Base-by-base conservation (phyloP, 2,329 filamentous ascomycete genomes). In the Fusarium oligoseptatum region DNA sequence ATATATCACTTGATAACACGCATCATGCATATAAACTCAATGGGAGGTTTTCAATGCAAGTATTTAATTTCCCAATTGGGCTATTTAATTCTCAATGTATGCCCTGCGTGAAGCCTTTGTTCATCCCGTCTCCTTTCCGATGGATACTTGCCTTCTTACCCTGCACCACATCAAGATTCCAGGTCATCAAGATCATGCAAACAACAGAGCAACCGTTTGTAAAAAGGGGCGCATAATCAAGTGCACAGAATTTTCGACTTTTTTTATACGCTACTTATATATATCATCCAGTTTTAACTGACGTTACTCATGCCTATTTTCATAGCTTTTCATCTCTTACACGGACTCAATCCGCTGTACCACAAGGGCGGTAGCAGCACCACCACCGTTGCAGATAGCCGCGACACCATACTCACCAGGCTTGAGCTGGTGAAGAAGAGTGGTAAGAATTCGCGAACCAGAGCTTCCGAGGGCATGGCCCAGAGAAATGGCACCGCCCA, bases 361-460 rank as follows among this genome's bases (percentile, higher is more conserved):
- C 58, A 98, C 94, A 81, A 98, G 89, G 0, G 95, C 97, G 11
- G 94, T 96, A 1, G 96, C 94, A 15, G 95, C 96, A 69, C 97
- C 97, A 48, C 97, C 97, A 55, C 97, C 97, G 80, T 99, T 99
- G 86, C 97, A 98, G 71, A 99, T 98, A 3, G 95, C 95, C 17
- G 95, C 97, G 75, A 96, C 94, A 64, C 97, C 97, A 81, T 98
- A 98, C 85, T 99, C 94, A 39, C 95, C 95, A 45, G 93, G 91
- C 86, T 97, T 92, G 72, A 98, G 87, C 85, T 98, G 96, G 83
- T 98, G 96, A 71, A 98, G 87, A 71, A 98, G 85, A 0, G 95
- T 98, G 2, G 95, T 95, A 68, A 98, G 85, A 75, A 98, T 98
- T 72, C 96, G 91, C 27, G 95, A 95, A 15, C 96, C 96, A 1